These are phyloP conservation scores for Ramichloridium luteum DNA, from an alignment of 2,329 filamentous ascomycete species.

Conservation along the genomic window DNA sequence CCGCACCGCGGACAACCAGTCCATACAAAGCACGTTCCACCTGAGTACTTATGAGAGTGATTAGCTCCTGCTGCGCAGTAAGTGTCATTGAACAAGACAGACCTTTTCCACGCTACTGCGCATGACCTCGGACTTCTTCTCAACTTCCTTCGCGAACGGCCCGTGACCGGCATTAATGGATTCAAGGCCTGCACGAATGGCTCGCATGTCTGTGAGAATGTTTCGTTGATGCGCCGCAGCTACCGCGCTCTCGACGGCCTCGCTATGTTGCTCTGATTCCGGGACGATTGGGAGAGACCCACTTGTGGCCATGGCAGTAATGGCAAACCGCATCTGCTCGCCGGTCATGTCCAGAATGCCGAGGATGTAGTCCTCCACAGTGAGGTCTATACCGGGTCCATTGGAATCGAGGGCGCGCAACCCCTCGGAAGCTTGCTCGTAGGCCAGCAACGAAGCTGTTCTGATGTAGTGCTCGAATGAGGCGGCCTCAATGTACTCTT, in stretches of 20 bases:
- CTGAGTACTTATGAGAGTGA: not conserved
- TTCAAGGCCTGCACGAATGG: conserved; percentile 65
- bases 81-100: not conserved
- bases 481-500: conserved; percentile 88
- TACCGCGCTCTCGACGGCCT: conserved; percentile 27
- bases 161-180: conserved; percentile 47
- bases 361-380: conserved; percentile 74
- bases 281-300: conserved; percentile 42
- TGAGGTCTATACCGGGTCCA: conserved; percentile 48
- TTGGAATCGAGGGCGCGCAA: conserved; percentile 27
- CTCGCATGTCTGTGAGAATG: conserved; percentile 73
- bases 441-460: conserved; percentile 60
- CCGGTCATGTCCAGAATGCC: conserved; percentile 90
- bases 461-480: conserved; percentile 81
- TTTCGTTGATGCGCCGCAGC: conserved; percentile 30
- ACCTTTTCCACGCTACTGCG: conserved; percentile 84
- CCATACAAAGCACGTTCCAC: conserved; percentile 56
- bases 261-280: conserved; percentile 12
- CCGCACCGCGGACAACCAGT: conserved; percentile 71
- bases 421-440: conserved; percentile 42
- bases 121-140: conserved; percentile 79
- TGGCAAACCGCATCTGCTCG: conserved; percentile 93
- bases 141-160: conserved; percentile 50
- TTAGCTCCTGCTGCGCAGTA: not conserved
- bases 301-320: conserved; percentile 70